These are phyloP conservation scores for Canavalia ensiformis DNA, from an alignment of 306 rosid genomes.

Conservation along the genomic window DNA sequence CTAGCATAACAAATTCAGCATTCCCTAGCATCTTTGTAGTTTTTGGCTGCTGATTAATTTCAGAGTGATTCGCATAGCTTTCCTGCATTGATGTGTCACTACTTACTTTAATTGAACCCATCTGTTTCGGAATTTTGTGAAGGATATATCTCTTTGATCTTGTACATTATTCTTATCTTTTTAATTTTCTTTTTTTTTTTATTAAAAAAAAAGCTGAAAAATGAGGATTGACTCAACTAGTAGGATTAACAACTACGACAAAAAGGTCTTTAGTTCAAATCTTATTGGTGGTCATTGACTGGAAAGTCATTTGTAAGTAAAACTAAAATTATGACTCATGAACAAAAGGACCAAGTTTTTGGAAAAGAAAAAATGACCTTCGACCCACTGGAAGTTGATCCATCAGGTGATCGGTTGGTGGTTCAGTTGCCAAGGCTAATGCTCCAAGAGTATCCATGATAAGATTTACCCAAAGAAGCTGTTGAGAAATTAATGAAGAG, in stretches of 20 bases:
- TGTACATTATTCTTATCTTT: neutral
- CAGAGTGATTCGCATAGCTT: conserved; percentile 4
- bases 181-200: neutral
- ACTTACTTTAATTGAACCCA: conserved; percentile 6
- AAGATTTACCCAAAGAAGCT: conserved; percentile 99
- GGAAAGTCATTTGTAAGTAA: neutral
- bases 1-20: conserved; percentile 6
- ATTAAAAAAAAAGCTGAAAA: neutral
- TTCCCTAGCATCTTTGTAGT: conserved; percentile 31
- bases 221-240: neutral
- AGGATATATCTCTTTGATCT: neutral
- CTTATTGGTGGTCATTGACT: neutral
- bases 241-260: neutral
- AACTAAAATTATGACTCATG: neutral
- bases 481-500: conserved; percentile 44
- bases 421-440: conserved; percentile 95
- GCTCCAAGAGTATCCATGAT: conserved; percentile 99
- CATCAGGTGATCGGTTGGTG: conserved; percentile 96
- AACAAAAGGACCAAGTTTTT: neutral
- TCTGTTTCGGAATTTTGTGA: neutral
- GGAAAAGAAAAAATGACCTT: conserved; percentile 55
- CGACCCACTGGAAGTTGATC: conserved; percentile 83
- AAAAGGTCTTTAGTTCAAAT: neutral
- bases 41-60: neutral
- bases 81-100: neutral